These are phyloP conservation scores for Trametes cubensis DNA, from an alignment of 768 basidiomycete genomes.

Conservation along the genomic window DNA sequence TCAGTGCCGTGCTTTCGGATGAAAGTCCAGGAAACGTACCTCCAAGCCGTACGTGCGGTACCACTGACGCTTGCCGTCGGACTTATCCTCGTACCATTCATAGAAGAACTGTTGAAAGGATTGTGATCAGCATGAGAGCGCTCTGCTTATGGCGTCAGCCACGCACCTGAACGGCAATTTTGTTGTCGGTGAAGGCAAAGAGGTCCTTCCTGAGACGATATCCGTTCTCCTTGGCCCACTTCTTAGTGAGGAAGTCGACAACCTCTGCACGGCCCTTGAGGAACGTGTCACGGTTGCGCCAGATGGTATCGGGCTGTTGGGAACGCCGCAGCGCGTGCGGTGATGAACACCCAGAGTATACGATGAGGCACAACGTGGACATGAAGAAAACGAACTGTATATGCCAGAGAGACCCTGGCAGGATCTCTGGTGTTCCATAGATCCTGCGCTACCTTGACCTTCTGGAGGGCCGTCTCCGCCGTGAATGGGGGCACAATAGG, in stretches of 20 bases:
- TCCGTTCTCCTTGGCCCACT: conserved; percentile 54
- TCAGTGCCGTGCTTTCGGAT: neutral
- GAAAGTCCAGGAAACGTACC: conserved; percentile 23
- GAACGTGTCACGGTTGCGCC: conserved; percentile 60
- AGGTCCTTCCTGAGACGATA: conserved; percentile 57
- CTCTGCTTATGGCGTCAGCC: neutral
- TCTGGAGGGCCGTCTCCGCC: conserved; percentile 38
- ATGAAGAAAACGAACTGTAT: conserved; percentile 40
- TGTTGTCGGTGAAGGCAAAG: conserved; percentile 55
- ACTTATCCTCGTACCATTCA: conserved; percentile 51
- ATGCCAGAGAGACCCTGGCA: conserved; percentile 45
- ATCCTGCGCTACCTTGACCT: conserved; percentile 55
- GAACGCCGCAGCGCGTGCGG: neutral
- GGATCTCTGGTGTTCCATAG: conserved; percentile 51
- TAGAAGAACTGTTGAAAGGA: conserved; percentile 38
- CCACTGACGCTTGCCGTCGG: conserved; percentile 43
- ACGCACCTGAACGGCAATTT: conserved; percentile 55
- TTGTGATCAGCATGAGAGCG: neutral
- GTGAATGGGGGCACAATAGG: conserved; percentile 35
- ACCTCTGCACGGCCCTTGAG: conserved; percentile 47
- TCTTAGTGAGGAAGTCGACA: conserved; percentile 48
- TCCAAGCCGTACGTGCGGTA: conserved; percentile 51
- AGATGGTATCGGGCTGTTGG: conserved; percentile 44
- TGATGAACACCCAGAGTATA: neutral
- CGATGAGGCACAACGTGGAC: too few relatives aligned